phyloP scores from a whole-genome alignment of 2,329 filamentous ascomycete genomes.

The Didymella arachidicola region DNA sequence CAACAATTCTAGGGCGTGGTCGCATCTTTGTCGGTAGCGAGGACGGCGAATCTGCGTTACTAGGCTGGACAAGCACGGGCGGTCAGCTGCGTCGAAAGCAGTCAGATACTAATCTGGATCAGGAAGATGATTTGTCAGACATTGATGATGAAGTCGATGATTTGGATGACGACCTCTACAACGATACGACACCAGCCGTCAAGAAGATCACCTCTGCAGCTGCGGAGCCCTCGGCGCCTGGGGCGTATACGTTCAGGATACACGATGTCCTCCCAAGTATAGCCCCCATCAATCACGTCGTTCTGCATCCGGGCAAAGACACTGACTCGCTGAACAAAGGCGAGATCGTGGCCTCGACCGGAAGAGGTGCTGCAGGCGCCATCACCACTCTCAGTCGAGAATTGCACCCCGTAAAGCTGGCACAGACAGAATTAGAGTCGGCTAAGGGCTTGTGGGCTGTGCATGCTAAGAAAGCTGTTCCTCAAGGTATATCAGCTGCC shows the following conservation, averaged over 20 bases:
- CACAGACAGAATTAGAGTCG: constrained; percentile 74
- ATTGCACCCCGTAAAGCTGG: constrained; percentile 75
- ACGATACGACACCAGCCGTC: constrained; percentile 61
- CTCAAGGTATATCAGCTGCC: constrained; percentile 62
- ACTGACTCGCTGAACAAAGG: constrained; percentile 45
- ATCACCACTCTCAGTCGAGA: constrained; percentile 80
- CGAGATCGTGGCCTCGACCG: constrained; percentile 65
- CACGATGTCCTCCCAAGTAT: constrained; percentile 81
- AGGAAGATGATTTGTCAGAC: constrained; percentile 52
- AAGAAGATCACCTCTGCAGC: constrained; percentile 51
- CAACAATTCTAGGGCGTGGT: constrained; percentile 71
- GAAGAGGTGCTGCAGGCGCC: constrained; percentile 70
- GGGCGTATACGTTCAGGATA: constrained; percentile 75
- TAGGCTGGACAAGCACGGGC: constrained; percentile 77
- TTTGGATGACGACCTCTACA: constrained; percentile 69
- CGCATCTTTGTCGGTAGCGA: constrained; percentile 87
- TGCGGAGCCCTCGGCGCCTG: constrained; percentile 58
- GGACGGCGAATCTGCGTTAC: constrained; percentile 77
- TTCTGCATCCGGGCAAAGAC: constrained; percentile 62
- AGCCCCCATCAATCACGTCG: constrained; percentile 78
- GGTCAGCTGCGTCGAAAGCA: constrained; percentile 66
- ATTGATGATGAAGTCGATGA: constrained; percentile 65
- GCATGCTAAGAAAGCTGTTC: constrained; percentile 70
- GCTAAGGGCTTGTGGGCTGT: constrained; percentile 84
- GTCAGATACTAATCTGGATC: constrained; percentile 66